Conservation (phyloP, 345 rosid species). For the Eucalyptus lansdowneana region DNA sequence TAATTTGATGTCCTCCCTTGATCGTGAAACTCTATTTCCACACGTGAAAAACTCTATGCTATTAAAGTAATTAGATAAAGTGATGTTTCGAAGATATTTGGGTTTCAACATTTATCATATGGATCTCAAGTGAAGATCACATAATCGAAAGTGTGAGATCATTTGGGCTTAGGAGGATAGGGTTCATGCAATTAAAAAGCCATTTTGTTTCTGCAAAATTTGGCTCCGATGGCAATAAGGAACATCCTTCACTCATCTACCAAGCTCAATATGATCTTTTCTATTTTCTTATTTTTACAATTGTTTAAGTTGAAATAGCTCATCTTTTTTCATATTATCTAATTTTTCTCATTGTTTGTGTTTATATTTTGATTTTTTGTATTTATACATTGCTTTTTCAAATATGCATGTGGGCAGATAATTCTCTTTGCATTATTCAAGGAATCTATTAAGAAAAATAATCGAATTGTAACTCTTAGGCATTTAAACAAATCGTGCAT, state of each 20-base stretch:
- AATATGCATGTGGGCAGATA: too few species aligned
- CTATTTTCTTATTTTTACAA: background rate
- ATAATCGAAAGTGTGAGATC: background rate
- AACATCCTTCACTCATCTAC: background rate
- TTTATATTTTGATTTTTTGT: too few species aligned
- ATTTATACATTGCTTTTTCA: too few species aligned
- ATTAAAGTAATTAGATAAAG: background rate
- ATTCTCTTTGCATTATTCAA: too few species aligned
- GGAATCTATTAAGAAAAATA: too few species aligned
- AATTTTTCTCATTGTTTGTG: too few species aligned
- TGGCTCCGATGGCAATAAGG: background rate
- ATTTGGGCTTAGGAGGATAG: background rate
- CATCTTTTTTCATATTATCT: too few species aligned
- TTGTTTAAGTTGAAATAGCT: background rate
- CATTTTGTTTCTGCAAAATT: background rate
- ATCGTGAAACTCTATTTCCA: background rate
- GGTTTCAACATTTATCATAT: background rate
- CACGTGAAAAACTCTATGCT: background rate
- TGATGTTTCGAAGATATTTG: background rate
- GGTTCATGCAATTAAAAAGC: background rate
- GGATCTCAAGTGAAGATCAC: background rate
- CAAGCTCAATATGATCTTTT: background rate
- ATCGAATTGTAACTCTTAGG: too few species aligned
- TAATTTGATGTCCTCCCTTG: background rate
- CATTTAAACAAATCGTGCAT: too few species aligned